These are phyloP conservation scores for Pleurotus djamor DNA, from an alignment of 768 basidiomycete genomes.

Conservation along the genomic window DNA sequence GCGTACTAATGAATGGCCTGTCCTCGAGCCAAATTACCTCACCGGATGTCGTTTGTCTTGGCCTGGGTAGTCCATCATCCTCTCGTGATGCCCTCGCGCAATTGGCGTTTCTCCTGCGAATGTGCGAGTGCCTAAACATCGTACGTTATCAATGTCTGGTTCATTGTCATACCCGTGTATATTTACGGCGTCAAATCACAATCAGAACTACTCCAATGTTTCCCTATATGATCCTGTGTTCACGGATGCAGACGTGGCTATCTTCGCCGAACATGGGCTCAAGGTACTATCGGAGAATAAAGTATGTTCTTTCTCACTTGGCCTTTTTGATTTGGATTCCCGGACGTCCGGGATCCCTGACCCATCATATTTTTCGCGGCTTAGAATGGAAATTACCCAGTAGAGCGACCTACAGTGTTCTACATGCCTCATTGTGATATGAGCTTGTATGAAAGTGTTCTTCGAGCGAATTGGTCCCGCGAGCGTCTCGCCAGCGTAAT, in stretches of 20 bases:
- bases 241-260: conserved; percentile 51
- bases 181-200: conserved; percentile 3
- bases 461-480: conserved; percentile 59
- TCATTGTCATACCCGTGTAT: neutral
- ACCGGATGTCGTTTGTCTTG: conserved; percentile 58
- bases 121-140: conserved; percentile 52
- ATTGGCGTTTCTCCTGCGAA: conserved; percentile 60
- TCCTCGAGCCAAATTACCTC: conserved; percentile 15
- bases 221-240: conserved; percentile 76
- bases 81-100: conserved; percentile 66
- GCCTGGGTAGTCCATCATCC: conserved; percentile 67
- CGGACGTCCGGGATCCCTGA: conserved; percentile 4
- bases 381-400: conserved; percentile 30
- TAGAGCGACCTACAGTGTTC: conserved; percentile 52
- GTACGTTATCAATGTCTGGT: conserved; percentile 40
- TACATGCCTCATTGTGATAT: conserved; percentile 84
- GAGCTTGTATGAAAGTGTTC: conserved; percentile 63
- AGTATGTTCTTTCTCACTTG: conserved; percentile 34
- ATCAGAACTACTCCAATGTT: conserved; percentile 28
- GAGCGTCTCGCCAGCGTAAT: conserved; percentile 44
- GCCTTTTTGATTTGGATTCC: conserved; percentile 5
- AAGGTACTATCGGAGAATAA: conserved; percentile 39
- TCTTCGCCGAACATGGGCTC: conserved; percentile 45
- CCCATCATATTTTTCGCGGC: conserved; percentile 6
- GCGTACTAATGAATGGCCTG: neutral